phyloP scores from a whole-genome alignment of 129 eudicot genomes.

The Chrysanthemum seticuspe region DNA sequence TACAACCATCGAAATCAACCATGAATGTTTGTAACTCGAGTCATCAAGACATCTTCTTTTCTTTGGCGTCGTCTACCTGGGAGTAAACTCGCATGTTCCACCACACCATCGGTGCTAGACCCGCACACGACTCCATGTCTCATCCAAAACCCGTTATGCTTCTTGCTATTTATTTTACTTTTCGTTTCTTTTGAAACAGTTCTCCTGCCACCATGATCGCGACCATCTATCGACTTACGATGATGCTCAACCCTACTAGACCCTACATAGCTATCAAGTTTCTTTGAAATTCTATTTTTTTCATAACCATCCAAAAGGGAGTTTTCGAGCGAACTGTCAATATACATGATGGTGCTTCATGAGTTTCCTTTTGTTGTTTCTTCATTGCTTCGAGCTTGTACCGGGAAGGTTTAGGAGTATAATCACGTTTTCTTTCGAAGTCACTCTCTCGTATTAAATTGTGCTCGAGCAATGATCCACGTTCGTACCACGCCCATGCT shows the following conservation, averaged over 20 bases:
- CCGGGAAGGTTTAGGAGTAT: conserved; percentile 43
- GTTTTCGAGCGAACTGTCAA: not conserved
- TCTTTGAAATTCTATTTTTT: too few relatives aligned
- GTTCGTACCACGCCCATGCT: conserved; percentile 82
- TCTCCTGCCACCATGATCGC: conserved; percentile 27
- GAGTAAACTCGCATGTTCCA: conserved; percentile 1
- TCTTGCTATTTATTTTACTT: conserved; percentile 20
- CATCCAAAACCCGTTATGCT: conserved; percentile 33
- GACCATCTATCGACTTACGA: not conserved
- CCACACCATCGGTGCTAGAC: conserved; percentile 15
- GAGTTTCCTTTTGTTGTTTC: not conserved
- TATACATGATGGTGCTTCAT: conserved; percentile 5
- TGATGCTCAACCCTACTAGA: conserved; percentile 25
- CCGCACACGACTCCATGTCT: conserved; percentile 40
- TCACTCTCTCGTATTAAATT: conserved; percentile 37
- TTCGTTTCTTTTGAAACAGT: conserved; percentile 18
- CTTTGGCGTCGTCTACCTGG: not conserved
- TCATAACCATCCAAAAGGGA: conserved; percentile 23
- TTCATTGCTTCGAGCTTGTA: conserved; percentile 64
- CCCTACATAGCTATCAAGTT: conserved; percentile 25
- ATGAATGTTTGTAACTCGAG: not conserved
- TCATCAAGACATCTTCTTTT: not conserved
- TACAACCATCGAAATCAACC: not conserved
- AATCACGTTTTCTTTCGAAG: conserved; percentile 14
- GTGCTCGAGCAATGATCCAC: conserved; percentile 54